A percentile compares a stretch with the other conserved stretches of the same genome.
phyloP scores from a whole-genome alignment of 2,329 filamentous ascomycete species.

The Calycina marina region DNA sequence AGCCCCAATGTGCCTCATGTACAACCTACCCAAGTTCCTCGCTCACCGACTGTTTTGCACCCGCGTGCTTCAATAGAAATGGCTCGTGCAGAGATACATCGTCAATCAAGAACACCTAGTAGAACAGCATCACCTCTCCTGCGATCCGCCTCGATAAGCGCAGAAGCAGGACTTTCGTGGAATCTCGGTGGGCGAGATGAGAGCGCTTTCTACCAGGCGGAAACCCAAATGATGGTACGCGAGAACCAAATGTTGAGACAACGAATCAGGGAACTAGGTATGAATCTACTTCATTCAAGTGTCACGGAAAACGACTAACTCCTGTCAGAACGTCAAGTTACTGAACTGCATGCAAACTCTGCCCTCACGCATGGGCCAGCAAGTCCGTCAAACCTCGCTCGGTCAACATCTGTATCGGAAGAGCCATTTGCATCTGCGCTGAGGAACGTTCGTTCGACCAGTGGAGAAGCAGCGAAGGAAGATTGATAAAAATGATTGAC shows the following conservation, averaged over 20 bases:
- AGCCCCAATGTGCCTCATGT: slow-evolving; percentile 23
- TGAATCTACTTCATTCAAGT: neutral
- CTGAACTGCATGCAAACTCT: slow-evolving; percentile 17
- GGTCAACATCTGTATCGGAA: slow-evolving; percentile 20
- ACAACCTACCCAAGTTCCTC: slow-evolving; percentile 29
- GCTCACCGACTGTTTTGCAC: slow-evolving; percentile 28
- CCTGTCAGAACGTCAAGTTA: slow-evolving; percentile 18
- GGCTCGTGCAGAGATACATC: slow-evolving; percentile 37
- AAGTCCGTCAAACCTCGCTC: slow-evolving; percentile 18
- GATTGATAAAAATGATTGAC: slow-evolving; percentile 4
- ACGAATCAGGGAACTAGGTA: slow-evolving; percentile 54
- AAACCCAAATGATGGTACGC: slow-evolving; percentile 61
- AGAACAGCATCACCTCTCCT: slow-evolving; percentile 39
- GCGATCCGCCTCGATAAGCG: slow-evolving; percentile 41
- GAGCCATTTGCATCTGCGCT: slow-evolving; percentile 4
- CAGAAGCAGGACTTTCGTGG: slow-evolving; percentile 42
- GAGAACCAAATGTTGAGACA: slow-evolving; percentile 75
- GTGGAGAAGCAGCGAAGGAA: slow-evolving; percentile 7
- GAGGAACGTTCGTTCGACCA: neutral
- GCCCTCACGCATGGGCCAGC: slow-evolving; percentile 20
- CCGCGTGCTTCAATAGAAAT: slow-evolving; percentile 45
- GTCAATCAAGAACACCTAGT: slow-evolving; percentile 44
- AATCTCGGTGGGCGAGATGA: slow-evolving; percentile 55
- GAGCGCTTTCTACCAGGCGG: slow-evolving; percentile 66
- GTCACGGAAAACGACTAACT: slow-evolving; percentile 3